phyloP scores from a whole-genome alignment of 2,329 filamentous ascomycete genomes.

The Hymenotorrendiella dingleyae region DNA sequence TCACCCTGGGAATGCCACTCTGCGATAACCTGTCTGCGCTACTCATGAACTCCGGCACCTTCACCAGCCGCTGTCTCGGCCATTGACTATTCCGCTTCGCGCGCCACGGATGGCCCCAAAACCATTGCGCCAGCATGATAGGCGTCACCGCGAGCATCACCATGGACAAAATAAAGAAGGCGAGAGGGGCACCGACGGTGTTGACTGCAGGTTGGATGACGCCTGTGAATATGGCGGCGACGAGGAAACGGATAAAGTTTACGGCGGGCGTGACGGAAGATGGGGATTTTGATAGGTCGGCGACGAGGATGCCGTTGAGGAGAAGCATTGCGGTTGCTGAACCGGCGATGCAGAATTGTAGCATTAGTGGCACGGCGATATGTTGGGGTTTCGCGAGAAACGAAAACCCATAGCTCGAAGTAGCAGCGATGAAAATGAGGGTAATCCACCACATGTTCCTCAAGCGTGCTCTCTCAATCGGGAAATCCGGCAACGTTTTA shows the following conservation, averaged over 20 bases:
- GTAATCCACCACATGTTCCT: conserved; percentile 11
- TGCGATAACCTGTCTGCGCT: neutral
- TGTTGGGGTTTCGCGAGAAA: neutral
- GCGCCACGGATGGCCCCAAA: conserved; percentile 9
- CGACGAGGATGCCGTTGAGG: conserved; percentile 12
- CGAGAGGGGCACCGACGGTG: conserved; percentile 6
- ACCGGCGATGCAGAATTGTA: conserved; percentile 25
- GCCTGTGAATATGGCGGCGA: conserved; percentile 24
- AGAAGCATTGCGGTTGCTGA: conserved; percentile 21
- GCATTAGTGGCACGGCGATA: conserved; percentile 11
- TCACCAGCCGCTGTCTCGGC: conserved; percentile 5
- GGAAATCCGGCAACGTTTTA: conserved; percentile 22
- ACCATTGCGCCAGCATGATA: conserved; percentile 8
- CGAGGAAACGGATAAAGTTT: conserved; percentile 27
- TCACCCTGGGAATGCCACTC: neutral
- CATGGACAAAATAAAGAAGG: conserved; percentile 9
- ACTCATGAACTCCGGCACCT: neutral
- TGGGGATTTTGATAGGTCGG: conserved; percentile 11
- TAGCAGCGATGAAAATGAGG: conserved; percentile 8
- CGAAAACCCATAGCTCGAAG: conserved; percentile 7
- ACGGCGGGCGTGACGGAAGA: conserved; percentile 28
- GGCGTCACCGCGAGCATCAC: conserved; percentile 7
- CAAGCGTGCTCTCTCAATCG: conserved; percentile 12
- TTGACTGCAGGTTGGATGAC: conserved; percentile 18
- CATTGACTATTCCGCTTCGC: conserved; percentile 6